Evolutionary conservation across 495 filamentous ascomycete species (phyloP).

Genomic region (Tuber brumale): DNA sequence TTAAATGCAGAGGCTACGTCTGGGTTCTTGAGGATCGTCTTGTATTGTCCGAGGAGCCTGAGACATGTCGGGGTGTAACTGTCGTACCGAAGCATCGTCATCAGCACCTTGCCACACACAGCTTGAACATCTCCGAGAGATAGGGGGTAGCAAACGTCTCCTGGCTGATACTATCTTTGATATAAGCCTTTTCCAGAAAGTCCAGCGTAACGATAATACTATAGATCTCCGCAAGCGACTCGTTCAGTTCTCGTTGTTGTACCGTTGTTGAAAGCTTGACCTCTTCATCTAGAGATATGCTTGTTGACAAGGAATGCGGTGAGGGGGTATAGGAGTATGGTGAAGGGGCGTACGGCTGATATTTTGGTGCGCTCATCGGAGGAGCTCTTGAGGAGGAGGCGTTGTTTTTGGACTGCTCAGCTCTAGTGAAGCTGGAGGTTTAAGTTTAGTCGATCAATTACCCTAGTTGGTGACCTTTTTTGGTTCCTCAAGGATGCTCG

Average conservation of each 20-base stretch:
- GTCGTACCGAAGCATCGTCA: not conserved
- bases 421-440: not conserved
- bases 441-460: not conserved
- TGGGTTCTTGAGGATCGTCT: slow-evolving; percentile 82
- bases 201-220: slow-evolving; percentile 95
- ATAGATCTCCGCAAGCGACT: slow-evolving; percentile 94
- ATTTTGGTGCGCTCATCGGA: slow-evolving; percentile 35
- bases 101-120: not conserved
- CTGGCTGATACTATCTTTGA: slow-evolving; percentile 90
- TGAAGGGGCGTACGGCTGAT: slow-evolving; percentile 32
- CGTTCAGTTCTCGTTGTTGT: slow-evolving; percentile 84
- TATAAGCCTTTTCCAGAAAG: slow-evolving; percentile 91
- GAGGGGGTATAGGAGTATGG: slow-evolving; percentile 35
- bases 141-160: slow-evolving; percentile 48
- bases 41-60: slow-evolving; percentile 91
- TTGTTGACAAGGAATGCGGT: slow-evolving; percentile 26
- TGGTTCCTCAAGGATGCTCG: slow-evolving; percentile 7
- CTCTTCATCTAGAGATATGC: slow-evolving; percentile 56
- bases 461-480: not conserved
- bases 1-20: slow-evolving; percentile 74
- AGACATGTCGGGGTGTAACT: slow-evolving; percentile 91
- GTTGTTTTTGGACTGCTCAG: not conserved
- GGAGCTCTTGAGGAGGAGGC: not conserved
- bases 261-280: slow-evolving; percentile 81
- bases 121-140: not conserved